Percentiles rank a stretch among this genome's conserved stretches.
Evolutionary conservation across 2,329 filamentous ascomycete genomes (phyloP).

Genomic region (Xylariomycetidae sp.): DNA sequence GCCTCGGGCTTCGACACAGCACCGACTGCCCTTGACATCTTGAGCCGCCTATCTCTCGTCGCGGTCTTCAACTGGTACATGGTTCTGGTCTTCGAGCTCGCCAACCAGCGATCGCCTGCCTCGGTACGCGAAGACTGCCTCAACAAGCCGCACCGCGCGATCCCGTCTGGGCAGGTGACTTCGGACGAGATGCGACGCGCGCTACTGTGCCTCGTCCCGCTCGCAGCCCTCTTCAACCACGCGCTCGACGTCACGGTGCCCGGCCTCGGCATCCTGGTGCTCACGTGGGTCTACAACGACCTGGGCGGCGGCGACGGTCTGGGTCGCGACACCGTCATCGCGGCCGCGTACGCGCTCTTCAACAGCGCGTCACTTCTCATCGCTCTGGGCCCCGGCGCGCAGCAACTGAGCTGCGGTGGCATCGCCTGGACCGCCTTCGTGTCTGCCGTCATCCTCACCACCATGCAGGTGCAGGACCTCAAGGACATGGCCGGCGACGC

Average conservation of each 20-base stretch:
- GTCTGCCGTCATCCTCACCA: constrained; percentile 19
- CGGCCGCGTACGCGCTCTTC: constrained; percentile 17
- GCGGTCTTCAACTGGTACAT: constrained; percentile 20
- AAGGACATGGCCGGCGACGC: constrained; percentile 21
- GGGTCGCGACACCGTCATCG: constrained; percentile 17
- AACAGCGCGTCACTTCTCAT: constrained; percentile 18
- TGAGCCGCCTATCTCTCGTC: constrained; percentile 9
- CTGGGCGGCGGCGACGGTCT: constrained; percentile 19
- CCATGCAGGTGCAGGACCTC: constrained; percentile 22
- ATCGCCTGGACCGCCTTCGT: constrained; percentile 16
- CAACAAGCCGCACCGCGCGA: constrained; percentile 27
- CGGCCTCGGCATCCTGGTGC: constrained; percentile 13
- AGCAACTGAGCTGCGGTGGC: constrained; percentile 12
- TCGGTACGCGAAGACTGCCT: constrained; percentile 24
- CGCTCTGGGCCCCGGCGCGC: constrained; percentile 10
- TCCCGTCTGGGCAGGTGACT: constrained; percentile 18
- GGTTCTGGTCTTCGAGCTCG: constrained; percentile 23
- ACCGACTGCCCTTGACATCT: constrained; percentile 4
- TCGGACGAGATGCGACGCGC: constrained; percentile 16
- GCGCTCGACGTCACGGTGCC: constrained; percentile 15
- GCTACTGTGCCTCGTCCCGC: constrained; percentile 18
- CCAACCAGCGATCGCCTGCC: constrained; percentile 22
- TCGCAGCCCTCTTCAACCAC: constrained; percentile 15
- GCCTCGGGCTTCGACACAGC: background rate
- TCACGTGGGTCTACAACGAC: constrained; percentile 23